Conservation (phyloP, 225 moss, liverwort and hornwort genomes). For the Neckera pumila region DNA sequence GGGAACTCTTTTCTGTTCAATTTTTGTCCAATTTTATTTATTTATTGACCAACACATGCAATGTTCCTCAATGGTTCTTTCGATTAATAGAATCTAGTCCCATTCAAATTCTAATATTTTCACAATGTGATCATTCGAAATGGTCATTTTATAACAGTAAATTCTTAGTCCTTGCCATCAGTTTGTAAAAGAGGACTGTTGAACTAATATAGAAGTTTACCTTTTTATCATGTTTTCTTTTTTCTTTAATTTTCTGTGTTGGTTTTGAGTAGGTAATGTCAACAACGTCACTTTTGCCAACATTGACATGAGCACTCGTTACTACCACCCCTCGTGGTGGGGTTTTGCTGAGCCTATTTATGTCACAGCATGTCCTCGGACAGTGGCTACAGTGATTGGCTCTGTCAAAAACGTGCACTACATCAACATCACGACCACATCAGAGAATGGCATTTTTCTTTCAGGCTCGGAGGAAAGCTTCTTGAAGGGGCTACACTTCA, state of each 20-base stretch:
- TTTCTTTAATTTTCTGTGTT: not conserved
- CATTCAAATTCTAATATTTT: not conserved
- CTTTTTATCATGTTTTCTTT: not conserved
- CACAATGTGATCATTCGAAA: not conserved
- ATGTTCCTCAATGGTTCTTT: not conserved
- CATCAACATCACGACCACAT: slow-evolving; percentile 52
- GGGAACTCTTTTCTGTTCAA: not conserved
- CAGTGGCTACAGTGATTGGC: slow-evolving; percentile 31
- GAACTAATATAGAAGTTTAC: not conserved
- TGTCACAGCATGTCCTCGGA: slow-evolving; percentile 56
- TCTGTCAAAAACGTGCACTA: slow-evolving; percentile 42
- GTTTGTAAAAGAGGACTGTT: not conserved
- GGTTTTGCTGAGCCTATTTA: slow-evolving; percentile 86
- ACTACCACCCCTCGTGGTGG: slow-evolving; percentile 91
- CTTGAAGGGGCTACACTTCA: slow-evolving; percentile 38
- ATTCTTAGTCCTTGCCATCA: not conserved
- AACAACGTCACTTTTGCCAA: slow-evolving; percentile 66
- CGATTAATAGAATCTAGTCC: not conserved
- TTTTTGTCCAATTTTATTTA: not conserved
- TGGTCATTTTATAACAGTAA: not conserved
- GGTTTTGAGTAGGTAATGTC: slow-evolving; percentile 38
- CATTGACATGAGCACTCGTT: slow-evolving; percentile 65
- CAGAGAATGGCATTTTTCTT: slow-evolving; percentile 82
- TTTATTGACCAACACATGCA: not conserved
- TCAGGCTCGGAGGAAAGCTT: slow-evolving; percentile 37